Conservation (phyloP, 2,329 filamentous ascomycete species). For the Aspergillus pseudoglaucus region DNA sequence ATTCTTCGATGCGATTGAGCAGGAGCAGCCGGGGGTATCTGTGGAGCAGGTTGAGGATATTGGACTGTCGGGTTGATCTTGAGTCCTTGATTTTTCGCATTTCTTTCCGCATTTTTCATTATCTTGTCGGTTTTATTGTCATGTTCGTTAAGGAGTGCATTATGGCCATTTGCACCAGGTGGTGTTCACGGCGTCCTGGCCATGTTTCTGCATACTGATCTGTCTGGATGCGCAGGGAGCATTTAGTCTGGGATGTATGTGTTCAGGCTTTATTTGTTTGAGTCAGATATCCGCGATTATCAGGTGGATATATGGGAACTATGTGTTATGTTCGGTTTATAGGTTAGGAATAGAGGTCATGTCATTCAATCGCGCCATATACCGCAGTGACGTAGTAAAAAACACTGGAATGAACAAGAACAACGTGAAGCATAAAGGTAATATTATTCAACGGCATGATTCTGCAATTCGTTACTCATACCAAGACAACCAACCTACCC, state of each 20-base stretch:
- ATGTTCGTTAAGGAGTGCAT: background rate
- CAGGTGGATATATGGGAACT: background rate
- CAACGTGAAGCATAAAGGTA: too few relatives aligned
- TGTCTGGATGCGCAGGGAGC: background rate
- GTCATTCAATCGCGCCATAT: too few relatives aligned
- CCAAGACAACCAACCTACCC: constrained; percentile 24
- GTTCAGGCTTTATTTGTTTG: background rate
- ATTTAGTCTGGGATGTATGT: background rate
- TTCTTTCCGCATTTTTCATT: background rate
- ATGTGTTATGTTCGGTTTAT: too few relatives aligned
- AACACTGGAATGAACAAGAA: too few relatives aligned
- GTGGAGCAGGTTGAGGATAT: constrained; percentile 7
- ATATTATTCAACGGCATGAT: background rate
- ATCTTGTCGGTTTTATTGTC: background rate
- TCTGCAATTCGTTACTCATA: constrained; percentile 11
- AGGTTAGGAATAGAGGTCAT: background rate
- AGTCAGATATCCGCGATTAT: background rate
- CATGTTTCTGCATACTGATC: background rate
- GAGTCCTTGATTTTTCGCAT: background rate
- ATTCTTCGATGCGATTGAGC: constrained; percentile 30
- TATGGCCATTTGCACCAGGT: background rate
- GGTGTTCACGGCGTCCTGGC: background rate
- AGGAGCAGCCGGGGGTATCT: background rate
- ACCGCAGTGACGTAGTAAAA: too few relatives aligned
- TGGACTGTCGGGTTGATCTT: background rate